Evolutionary conservation across 2,329 filamentous ascomycete species (phyloP).

Genomic region (Keithomyces neogunnii): DNA sequence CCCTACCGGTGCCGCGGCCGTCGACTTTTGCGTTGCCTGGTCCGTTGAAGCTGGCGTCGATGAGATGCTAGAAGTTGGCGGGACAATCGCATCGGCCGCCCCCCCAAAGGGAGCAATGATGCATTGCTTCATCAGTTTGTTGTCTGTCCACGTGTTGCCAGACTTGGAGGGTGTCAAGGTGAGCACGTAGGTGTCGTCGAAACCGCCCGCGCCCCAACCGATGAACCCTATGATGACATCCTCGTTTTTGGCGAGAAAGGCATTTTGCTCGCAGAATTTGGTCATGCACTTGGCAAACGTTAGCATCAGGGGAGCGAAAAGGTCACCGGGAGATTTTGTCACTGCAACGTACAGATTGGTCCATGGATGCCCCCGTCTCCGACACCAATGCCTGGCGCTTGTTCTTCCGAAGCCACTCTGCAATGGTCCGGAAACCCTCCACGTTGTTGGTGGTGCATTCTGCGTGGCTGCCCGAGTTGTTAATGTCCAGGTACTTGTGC

Average conservation of each 20-base stretch:
- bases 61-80: not conserved
- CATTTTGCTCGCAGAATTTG: slow-evolving; percentile 37
- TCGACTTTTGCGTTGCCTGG: not conserved
- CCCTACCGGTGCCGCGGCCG: not conserved
- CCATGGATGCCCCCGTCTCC: slow-evolving; percentile 42
- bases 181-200: slow-evolving; percentile 31
- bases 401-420: slow-evolving; percentile 36
- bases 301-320: slow-evolving; percentile 1
- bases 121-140: slow-evolving; percentile 33
- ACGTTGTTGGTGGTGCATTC: slow-evolving; percentile 47
- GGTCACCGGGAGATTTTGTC: not conserved
- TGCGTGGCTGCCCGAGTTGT: slow-evolving; percentile 44
- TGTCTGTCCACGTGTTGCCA: slow-evolving; percentile 23
- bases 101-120: slow-evolving; percentile 26
- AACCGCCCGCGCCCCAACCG: slow-evolving; percentile 37
- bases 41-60: not conserved
- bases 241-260: slow-evolving; percentile 35
- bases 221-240: slow-evolving; percentile 40
- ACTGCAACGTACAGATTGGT: slow-evolving; percentile 24
- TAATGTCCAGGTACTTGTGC: slow-evolving; percentile 52
- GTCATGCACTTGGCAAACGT: slow-evolving; percentile 27
- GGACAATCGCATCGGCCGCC: not conserved
- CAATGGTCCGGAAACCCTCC: slow-evolving; percentile 36
- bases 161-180: slow-evolving; percentile 29
- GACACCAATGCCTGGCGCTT: slow-evolving; percentile 41